phyloP scores from a whole-genome alignment of 2,329 filamentous ascomycete genomes.

The Epichloe sibirici region DNA sequence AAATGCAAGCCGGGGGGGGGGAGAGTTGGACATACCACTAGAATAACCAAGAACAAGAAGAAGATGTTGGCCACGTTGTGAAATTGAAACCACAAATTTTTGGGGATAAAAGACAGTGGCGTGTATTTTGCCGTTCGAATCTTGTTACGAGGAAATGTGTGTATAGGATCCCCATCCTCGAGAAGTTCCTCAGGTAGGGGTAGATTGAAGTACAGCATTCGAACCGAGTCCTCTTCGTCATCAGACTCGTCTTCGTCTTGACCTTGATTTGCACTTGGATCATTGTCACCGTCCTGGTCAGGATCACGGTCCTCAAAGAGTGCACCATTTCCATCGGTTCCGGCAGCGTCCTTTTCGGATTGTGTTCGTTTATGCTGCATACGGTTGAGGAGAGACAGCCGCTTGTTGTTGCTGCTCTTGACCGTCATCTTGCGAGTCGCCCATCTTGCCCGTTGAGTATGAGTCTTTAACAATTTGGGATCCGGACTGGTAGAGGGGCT shows the following conservation, averaged over 20 bases:
- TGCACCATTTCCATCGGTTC: conserved; percentile 20
- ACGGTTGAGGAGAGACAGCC: conserved; percentile 69
- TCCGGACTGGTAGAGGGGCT: conserved; percentile 17
- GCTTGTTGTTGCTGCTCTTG: conserved; percentile 64
- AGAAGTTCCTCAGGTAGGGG: conserved; percentile 62
- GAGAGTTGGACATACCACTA: conserved; percentile 55
- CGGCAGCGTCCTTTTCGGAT: conserved; percentile 55
- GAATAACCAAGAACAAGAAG: conserved; percentile 91
- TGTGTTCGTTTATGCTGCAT: conserved; percentile 50
- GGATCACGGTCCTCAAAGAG: conserved; percentile 19
- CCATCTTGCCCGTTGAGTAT: conserved; percentile 78
- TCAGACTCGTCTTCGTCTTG: conserved; percentile 25
- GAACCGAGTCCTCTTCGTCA: conserved; percentile 28
- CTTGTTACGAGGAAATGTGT: conserved; percentile 78
- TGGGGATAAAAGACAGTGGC: conserved; percentile 84
- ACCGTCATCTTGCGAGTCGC: conserved; percentile 81
- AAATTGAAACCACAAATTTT: conserved; percentile 96
- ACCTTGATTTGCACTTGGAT: conserved; percentile 21
- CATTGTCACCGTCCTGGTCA: conserved; percentile 13
- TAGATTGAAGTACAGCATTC: conserved; percentile 74
- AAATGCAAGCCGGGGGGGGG: neutral
- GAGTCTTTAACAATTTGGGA: conserved; percentile 8
- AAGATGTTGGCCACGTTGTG: conserved; percentile 98
- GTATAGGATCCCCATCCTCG: conserved; percentile 63
- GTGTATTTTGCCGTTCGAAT: conserved; percentile 98